A percentile compares a stretch with the other conserved stretches of the same genome.
Evolutionary conservation across 2,329 filamentous ascomycete species (phyloP).

Genomic region (Cytospora chrysosperma): DNA sequence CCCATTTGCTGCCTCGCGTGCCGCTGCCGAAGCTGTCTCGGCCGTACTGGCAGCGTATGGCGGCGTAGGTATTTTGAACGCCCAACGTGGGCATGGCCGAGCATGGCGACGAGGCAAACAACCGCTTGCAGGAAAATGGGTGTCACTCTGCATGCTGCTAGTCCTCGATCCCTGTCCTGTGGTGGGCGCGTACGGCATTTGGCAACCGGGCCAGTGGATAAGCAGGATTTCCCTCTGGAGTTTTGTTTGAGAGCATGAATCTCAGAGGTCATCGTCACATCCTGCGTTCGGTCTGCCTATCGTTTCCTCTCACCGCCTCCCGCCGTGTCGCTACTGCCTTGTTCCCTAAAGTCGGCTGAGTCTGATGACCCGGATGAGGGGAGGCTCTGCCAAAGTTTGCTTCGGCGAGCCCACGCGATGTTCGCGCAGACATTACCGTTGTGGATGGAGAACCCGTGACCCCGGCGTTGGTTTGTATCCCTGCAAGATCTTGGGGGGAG

Average conservation of each 20-base stretch:
- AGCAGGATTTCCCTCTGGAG: not conserved
- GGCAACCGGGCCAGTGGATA: not conserved
- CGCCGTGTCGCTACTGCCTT: not conserved
- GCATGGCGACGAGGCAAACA: conserved; percentile 8
- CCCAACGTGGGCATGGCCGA: conserved; percentile 8
- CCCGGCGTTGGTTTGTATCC: not conserved
- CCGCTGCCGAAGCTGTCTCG: conserved; percentile 19
- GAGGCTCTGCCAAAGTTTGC: not conserved
- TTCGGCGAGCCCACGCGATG: not conserved
- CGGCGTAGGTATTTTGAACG: not conserved
- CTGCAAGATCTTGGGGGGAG: not conserved
- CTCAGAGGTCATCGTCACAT: conserved; percentile 2
- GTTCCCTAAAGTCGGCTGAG: not conserved
- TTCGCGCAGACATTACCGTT: not conserved
- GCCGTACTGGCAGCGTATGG: conserved; percentile 16
- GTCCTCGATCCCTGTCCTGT: not conserved
- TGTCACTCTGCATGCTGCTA: not conserved
- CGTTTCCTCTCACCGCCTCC: conserved; percentile 8
- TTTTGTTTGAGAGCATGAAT: not conserved
- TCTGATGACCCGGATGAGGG: not conserved
- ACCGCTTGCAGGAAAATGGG: not conserved
- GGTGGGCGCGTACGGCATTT: conserved; percentile 1
- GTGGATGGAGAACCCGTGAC: not conserved
- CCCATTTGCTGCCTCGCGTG: conserved; percentile 4
- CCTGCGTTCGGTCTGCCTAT: conserved; percentile 4